Evolutionary conservation across 2,329 filamentous ascomycete genomes (phyloP), one percentile per base, ranked within the genome.

Genomic region (Colletotrichum orbiculare): DNA sequence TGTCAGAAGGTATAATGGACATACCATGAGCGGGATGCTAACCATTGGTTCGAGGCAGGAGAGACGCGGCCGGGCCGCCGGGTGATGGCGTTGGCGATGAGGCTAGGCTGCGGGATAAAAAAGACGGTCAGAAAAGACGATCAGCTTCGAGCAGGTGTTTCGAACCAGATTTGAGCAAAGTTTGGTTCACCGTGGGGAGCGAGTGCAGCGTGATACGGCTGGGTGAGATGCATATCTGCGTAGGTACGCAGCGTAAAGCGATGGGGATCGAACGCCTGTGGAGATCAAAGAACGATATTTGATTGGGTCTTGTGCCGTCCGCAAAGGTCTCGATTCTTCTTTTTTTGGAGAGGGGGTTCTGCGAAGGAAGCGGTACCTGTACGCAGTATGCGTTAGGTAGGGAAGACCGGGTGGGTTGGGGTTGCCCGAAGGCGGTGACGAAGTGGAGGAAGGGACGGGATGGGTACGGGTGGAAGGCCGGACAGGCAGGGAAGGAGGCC

Each of bases 41-140:
- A 25, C 25, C 25, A 5, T 25, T 25, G 3, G 25, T 25, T 25
- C 25, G 25, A 25, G 25, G 25, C 25, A 25, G 25, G 25, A 25
- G 25, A 5, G 25, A 25, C 25, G 25, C 25, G 25, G 25, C 25
- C 25, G 25, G 35, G 3, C 34, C 41, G 54, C 41, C 35, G 41
- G 39, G 13, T 25, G 25, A 25, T 46, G 48, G 15, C 34, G 39
- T 34, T 47, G 37, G 42, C 48, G 46, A 8, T 41, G 35, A 48
- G n/a, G 47, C 35, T 10, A 33, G 33, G n/a, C 46, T 39, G 35
- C 41, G 50, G 56, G 42, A 60, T 48, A 56, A 47, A 61, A 56
- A 50, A 54, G 45, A 61, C 50, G 39, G 62, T 55, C 62, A 49
- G 49, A 46, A 52, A 45, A 39, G 10, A 33, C 35, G 47, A 53